Evolutionary conservation across 176 grass and related monocot species (phyloP).

Genomic region (Poa pratensis): DNA sequence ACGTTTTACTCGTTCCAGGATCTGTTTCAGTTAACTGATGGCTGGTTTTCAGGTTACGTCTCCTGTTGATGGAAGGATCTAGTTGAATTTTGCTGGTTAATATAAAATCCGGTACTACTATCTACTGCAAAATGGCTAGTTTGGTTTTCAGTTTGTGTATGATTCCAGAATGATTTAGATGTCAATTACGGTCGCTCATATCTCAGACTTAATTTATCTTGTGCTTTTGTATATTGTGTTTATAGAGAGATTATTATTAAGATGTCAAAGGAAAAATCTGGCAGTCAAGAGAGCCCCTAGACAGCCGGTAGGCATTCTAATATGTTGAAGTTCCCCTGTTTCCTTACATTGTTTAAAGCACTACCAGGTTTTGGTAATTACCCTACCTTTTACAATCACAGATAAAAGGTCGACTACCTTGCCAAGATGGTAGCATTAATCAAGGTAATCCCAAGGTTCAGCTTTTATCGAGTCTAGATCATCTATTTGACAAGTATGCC

Average conservation of each 20-base stretch:
- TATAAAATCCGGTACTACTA: not conserved
- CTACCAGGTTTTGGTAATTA: not conserved
- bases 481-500: slow-evolving; percentile 72
- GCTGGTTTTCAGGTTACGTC: not conserved
- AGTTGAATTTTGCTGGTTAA: not conserved
- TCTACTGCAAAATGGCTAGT: not conserved
- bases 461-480: slow-evolving; percentile 75
- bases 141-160: not conserved
- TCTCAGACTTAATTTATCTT: not conserved
- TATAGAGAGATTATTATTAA: slow-evolving; percentile 85
- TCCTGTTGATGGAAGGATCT: not conserved
- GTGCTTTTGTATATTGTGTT: not conserved
- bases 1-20: not conserved
- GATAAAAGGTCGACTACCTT: slow-evolving; percentile 71
- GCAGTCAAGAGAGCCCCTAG: slow-evolving; percentile 60
- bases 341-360: slow-evolving; percentile 19
- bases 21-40: not conserved
- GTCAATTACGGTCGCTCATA: not conserved
- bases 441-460: slow-evolving; percentile 61
- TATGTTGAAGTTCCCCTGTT: slow-evolving; percentile 19
- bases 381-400: slow-evolving; percentile 29
- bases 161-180: too few relatives aligned
- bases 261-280: slow-evolving; percentile 84
- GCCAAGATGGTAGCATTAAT: slow-evolving; percentile 54
- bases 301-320: slow-evolving; percentile 55